These are phyloP conservation scores for Immersiporthe knoxdaviesiana DNA, from an alignment of 2,329 filamentous ascomycete genomes.

Conservation along the genomic window DNA sequence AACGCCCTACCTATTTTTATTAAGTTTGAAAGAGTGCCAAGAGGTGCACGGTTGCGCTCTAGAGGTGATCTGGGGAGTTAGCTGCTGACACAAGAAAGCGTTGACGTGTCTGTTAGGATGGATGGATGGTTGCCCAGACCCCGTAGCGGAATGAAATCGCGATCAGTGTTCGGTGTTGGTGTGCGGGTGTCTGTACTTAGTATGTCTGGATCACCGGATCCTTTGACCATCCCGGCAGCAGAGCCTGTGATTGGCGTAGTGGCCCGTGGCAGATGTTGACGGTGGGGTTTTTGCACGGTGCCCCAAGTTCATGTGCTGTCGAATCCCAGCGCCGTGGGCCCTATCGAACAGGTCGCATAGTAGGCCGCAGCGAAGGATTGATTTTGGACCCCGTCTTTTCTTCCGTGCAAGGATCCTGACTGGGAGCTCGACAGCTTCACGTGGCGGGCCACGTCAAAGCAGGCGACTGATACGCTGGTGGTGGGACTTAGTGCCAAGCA, in stretches of 20 bases:
- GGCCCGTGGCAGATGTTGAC: conserved; percentile 11
- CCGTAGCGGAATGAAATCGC: not conserved
- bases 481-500: not conserved
- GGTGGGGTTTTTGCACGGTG: conserved; percentile 10
- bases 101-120: conserved; percentile 2
- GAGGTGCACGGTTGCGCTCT: not conserved
- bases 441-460: not conserved
- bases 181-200: conserved; percentile 15
- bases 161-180: conserved; percentile 16
- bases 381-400: not conserved
- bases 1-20: conserved; percentile 2
- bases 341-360: conserved; percentile 27
- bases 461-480: not conserved
- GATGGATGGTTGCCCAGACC: conserved; percentile 12
- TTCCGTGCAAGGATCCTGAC: not conserved
- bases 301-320: conserved; percentile 16
- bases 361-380: conserved; percentile 24
- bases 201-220: conserved; percentile 25
- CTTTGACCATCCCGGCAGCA: conserved; percentile 11
- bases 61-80: not conserved
- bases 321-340: conserved; percentile 26
- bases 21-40: not conserved
- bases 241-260: conserved; percentile 21
- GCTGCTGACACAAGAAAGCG: not conserved
- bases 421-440: not conserved